Evolutionary conservation across 139 green algal species (phyloP).

Genomic region (Asterochloris erici): DNA sequence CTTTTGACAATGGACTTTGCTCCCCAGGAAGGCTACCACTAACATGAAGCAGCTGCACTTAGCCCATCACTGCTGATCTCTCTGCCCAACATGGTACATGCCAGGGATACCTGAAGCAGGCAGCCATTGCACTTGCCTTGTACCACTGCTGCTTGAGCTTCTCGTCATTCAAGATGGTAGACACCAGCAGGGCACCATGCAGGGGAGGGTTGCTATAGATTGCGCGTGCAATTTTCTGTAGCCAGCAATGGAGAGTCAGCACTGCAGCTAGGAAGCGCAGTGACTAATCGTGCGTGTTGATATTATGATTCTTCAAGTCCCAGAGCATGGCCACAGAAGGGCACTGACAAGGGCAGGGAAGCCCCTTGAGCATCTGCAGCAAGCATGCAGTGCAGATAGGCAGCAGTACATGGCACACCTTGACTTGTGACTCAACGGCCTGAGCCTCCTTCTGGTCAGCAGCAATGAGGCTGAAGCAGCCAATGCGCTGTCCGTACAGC

Average conservation of each 20-base stretch:
- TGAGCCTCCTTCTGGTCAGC: conserved; percentile 30
- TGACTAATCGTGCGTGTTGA: background rate
- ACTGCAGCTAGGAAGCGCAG: background rate
- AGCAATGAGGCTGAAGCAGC: conserved; percentile 38
- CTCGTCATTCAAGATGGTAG: conserved; percentile 59
- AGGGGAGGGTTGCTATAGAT: conserved; percentile 85
- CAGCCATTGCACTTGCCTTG: conserved; percentile 19
- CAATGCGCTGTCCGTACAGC: conserved; percentile 76
- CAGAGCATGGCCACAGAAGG: too few relatives aligned
- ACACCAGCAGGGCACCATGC: conserved; percentile 73
- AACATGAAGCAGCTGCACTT: too few relatives aligned
- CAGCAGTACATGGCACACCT: conserved; percentile 34
- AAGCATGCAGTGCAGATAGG: background rate
- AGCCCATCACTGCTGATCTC: too few relatives aligned
- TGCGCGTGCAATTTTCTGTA: conserved; percentile 28
- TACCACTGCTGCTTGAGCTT: conserved; percentile 75
- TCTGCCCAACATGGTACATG: too few relatives aligned
- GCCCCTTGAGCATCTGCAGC: background rate
- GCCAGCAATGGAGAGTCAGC: background rate
- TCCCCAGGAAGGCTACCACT: too few relatives aligned
- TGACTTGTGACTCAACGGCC: conserved; percentile 64
- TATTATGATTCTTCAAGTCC: too few relatives aligned
- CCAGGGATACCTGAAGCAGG: too few relatives aligned
- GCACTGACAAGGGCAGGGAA: too few relatives aligned
- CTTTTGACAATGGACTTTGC: too few relatives aligned